Percentiles rank a stretch among this genome's conserved stretches.
These are phyloP conservation scores for Stereum hirsutum DNA, from an alignment of 1,284 basidiomycete species.

Conservation along the genomic window DNA sequence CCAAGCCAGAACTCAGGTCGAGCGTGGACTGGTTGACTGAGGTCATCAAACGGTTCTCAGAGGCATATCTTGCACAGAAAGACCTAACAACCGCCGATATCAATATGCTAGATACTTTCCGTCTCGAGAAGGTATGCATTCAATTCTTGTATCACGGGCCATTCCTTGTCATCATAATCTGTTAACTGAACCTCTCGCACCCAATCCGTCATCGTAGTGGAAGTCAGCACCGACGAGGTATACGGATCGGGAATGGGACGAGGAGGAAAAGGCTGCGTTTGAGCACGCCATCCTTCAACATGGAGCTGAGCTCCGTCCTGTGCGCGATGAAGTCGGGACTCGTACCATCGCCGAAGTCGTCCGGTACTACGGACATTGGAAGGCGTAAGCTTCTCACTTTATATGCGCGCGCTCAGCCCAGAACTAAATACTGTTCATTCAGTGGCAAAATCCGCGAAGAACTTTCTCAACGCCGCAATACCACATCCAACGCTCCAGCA, in stretches of 20 bases:
- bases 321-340: slow-evolving; percentile 66
- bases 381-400: slow-evolving; percentile 43
- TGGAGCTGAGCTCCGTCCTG: slow-evolving; percentile 71
- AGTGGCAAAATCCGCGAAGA: slow-evolving; percentile 62
- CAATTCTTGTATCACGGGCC: neutral
- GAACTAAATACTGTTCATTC: neutral
- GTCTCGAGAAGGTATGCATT: slow-evolving; percentile 46
- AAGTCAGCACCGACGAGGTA: slow-evolving; percentile 59
- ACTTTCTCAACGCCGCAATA: slow-evolving; percentile 40
- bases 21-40: slow-evolving; percentile 77
- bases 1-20: slow-evolving; percentile 35
- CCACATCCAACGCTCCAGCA: slow-evolving; percentile 33
- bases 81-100: slow-evolving; percentile 51
- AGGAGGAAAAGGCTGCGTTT: slow-evolving; percentile 65
- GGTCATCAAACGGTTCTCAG: slow-evolving; percentile 56
- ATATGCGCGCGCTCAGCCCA: neutral
- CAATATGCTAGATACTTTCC: slow-evolving; percentile 48
- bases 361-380: slow-evolving; percentile 81
- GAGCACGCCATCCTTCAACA: slow-evolving; percentile 65
- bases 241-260: slow-evolving; percentile 64
- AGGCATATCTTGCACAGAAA: slow-evolving; percentile 44
- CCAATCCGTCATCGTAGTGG: slow-evolving; percentile 38
- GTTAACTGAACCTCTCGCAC: slow-evolving; percentile 4
- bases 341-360: slow-evolving; percentile 72
- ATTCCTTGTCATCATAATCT: neutral